Evolutionary conservation across 208 protist genomes (phyloP), one percentile per base, ranked within the genome.

Genomic region (Plasmodiophora brassicae): DNA sequence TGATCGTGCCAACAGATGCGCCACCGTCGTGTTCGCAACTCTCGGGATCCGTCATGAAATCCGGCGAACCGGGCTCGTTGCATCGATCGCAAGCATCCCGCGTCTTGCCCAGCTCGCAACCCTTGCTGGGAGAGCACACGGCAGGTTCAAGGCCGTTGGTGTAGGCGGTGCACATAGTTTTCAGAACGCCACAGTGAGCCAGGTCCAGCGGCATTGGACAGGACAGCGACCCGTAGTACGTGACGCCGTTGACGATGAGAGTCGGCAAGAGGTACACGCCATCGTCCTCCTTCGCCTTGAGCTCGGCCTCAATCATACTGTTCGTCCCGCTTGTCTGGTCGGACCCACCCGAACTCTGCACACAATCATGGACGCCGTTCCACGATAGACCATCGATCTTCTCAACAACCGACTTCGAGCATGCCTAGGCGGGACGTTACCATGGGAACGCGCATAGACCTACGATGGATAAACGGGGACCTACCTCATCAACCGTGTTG

Each of bases 361-460:
- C 10, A 20, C 38, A 54, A 36, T 86, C 1, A 36, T 53, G 28
- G 25, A 54, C 83, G 25, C 25, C 5, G 45, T 5, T n/a, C 20
- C 20, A 78, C 20, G n/a, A 8, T 44, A n/a, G 10, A 5, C 14
- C 5, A 36, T 78, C 41, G 65, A 86, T 53, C 20, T 8, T 25
- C 10, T 86, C 83, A 1, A 86, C 28, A 45, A 86, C 83, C 28
- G 8, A 32, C 32, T 86, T 86, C 10, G 83, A 86, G 83, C 83
- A 86, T 1, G 38, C 83, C 83, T 86, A n/a, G 45, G 83, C 5
- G 22, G 1, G 25, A 35, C 14, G 83, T 1, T 53, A 78, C 41
- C 14, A 44, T 32, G 41, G 65, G 5, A 14, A 5, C 5, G 5
- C 32, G 32, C 65, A 5, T 38, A n/a, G 41, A 78, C 14, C 32